These are phyloP conservation scores for Saccharomyces hybrid DNA, from an alignment of 1,139 yeast species.

Conservation along the genomic window DNA sequence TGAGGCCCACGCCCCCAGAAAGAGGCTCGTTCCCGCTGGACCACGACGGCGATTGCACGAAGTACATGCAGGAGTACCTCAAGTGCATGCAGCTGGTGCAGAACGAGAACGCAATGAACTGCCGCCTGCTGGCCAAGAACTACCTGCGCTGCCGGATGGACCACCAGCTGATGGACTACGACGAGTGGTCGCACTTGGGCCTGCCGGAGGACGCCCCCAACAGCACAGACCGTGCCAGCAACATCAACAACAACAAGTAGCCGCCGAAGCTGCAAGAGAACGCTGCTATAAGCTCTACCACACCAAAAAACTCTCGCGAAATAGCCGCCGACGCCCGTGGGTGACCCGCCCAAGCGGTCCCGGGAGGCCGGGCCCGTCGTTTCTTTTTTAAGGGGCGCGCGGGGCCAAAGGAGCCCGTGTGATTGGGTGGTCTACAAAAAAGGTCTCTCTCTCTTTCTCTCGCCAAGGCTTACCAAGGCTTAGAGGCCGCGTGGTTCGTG, in stretches of 20 bases:
- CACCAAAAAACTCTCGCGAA: neutral
- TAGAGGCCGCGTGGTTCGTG: neutral
- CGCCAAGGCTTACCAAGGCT: neutral
- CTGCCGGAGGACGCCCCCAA: conserved; percentile 54
- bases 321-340: neutral
- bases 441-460: neutral
- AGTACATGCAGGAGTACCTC: conserved; percentile 66
- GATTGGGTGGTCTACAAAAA: neutral
- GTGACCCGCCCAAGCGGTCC: neutral
- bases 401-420: neutral
- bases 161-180: conserved; percentile 73
- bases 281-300: neutral
- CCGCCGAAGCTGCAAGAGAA: neutral
- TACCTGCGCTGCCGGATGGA: conserved; percentile 89
- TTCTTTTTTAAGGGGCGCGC: neutral
- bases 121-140: conserved; percentile 72
- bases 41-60: conserved; percentile 79
- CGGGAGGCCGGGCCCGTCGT: neutral
- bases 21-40: conserved; percentile 94
- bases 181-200: conserved; percentile 78
- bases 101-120: conserved; percentile 82
- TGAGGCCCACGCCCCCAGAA: conserved; percentile 91
- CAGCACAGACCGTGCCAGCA: neutral
- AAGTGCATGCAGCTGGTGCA: conserved; percentile 69
- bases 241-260: neutral